Evolutionary conservation across 2,329 filamentous ascomycete genomes (phyloP).

Genomic region (Colletotrichum horii): DNA sequence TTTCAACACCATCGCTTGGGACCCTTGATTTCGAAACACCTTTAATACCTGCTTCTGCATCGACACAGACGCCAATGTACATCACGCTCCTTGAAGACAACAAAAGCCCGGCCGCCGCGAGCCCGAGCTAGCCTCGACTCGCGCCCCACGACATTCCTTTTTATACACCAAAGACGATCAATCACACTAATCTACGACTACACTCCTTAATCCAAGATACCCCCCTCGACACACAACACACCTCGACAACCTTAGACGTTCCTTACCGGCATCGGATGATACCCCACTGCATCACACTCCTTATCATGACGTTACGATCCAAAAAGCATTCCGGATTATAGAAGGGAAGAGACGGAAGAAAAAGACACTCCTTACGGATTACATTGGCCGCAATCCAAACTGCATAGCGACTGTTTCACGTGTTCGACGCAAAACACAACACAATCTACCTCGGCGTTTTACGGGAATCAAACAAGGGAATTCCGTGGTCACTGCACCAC

Average conservation of each 20-base stretch:
- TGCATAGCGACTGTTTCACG: constrained; percentile 62
- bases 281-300: constrained; percentile 40
- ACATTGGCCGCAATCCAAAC: constrained; percentile 44
- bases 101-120: constrained; percentile 22
- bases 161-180: constrained; percentile 5
- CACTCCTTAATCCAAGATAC: constrained; percentile 41
- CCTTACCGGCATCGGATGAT: constrained; percentile 20
- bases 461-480: constrained; percentile 1
- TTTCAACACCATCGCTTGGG: constrained; percentile 23
- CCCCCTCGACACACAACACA: constrained; percentile 18
- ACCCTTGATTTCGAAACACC: constrained; percentile 22
- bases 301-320: constrained; percentile 35
- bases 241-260: constrained; percentile 12
- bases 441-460: constrained; percentile 4
- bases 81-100: constrained; percentile 35
- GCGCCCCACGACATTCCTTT: constrained; percentile 44
- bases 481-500: background rate
- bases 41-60: constrained; percentile 31
- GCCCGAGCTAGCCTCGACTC: constrained; percentile 27
- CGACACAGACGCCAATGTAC: constrained; percentile 39
- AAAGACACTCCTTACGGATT: constrained; percentile 22
- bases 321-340: constrained; percentile 24
- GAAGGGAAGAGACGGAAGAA: background rate
- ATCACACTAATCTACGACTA: constrained; percentile 11
- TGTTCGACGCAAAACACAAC: constrained; percentile 18